Percentiles rank a stretch among this genome's conserved stretches.
Evolutionary conservation across 768 basidiomycete genomes (phyloP).

Genomic region (Gyrodon lividus): DNA sequence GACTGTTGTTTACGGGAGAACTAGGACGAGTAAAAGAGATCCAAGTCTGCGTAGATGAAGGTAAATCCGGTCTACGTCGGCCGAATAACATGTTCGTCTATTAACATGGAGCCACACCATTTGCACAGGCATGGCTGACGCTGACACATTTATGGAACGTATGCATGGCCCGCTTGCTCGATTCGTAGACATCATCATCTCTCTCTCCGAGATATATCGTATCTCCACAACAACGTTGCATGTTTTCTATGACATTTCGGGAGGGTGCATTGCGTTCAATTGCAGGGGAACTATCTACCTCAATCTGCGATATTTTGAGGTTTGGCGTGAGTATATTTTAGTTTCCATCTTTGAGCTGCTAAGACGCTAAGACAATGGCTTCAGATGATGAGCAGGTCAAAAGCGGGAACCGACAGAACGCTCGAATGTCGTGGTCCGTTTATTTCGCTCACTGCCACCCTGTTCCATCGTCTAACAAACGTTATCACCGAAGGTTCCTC

Average conservation of each 20-base stretch:
- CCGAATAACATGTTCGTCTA: background rate
- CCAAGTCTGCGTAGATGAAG: conserved; percentile 60
- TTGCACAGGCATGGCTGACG: conserved; percentile 51
- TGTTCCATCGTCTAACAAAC: background rate
- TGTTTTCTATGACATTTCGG: conserved; percentile 77
- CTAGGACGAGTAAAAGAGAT: conserved; percentile 54
- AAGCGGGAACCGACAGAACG: conserved; percentile 49
- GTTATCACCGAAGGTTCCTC: conserved; percentile 59
- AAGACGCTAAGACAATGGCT: background rate
- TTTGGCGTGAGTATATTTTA: conserved; percentile 63
- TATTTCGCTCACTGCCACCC: background rate
- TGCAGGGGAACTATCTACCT: conserved; percentile 79
- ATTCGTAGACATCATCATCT: conserved; percentile 64
- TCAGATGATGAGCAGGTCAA: conserved; percentile 67
- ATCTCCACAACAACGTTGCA: conserved; percentile 69
- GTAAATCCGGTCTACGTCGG: conserved; percentile 32
- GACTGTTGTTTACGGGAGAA: conserved; percentile 6
- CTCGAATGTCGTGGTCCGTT: conserved; percentile 72
- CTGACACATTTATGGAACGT: conserved; percentile 42
- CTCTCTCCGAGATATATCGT: conserved; percentile 64
- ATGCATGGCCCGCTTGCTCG: conserved; percentile 57
- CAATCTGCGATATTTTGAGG: conserved; percentile 76
- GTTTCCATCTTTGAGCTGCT: background rate
- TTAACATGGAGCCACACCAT: background rate
- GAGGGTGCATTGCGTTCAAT: conserved; percentile 89